Percentiles rank a stretch among this genome's conserved stretches.
Conservation (phyloP, 805 yeast species). For the Zygosaccharomyces gambellarensis region DNA sequence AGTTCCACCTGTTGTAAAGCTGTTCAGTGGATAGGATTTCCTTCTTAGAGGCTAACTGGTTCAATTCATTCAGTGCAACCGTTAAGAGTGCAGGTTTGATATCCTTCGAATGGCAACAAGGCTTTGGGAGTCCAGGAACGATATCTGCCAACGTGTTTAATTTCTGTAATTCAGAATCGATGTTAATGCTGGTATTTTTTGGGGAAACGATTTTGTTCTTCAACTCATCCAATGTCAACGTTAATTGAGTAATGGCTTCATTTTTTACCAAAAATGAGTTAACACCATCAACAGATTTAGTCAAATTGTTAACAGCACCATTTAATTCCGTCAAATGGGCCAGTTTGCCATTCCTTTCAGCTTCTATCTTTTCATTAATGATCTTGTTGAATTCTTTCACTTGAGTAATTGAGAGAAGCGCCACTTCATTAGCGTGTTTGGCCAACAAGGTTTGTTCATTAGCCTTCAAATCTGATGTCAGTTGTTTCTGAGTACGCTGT, state of each 20-base stretch:
- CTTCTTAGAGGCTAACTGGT: slow-evolving; percentile 32
- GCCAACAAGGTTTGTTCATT: slow-evolving; percentile 59
- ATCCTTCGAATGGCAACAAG: slow-evolving; percentile 22
- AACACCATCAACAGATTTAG: slow-evolving; percentile 38
- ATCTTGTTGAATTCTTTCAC: slow-evolving; percentile 60
- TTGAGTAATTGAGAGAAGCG: slow-evolving; percentile 61
- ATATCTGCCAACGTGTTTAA: slow-evolving; percentile 25
- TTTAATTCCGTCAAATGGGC: slow-evolving; percentile 60
- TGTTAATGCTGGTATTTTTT: slow-evolving; percentile 22
- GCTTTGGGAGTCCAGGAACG: slow-evolving; percentile 23
- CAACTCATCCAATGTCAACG: slow-evolving; percentile 21
- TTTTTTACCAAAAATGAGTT: slow-evolving; percentile 37
- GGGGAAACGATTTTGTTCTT: slow-evolving; percentile 22
- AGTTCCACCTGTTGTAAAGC: slow-evolving; percentile 71
- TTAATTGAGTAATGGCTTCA: slow-evolving; percentile 32
- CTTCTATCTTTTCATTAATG: slow-evolving; percentile 55
- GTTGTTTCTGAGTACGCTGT: slow-evolving; percentile 50
- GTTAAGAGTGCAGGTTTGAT: slow-evolving; percentile 22
- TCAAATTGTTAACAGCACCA: slow-evolving; percentile 47
- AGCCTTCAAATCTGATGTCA: slow-evolving; percentile 61
- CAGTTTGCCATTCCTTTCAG: slow-evolving; percentile 76
- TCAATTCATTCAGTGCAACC: slow-evolving; percentile 41
- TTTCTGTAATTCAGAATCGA: slow-evolving; percentile 37
- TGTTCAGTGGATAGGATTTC: slow-evolving; percentile 77
- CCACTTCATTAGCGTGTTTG: slow-evolving; percentile 70